These are phyloP conservation scores for Rhodotorula glutinis DNA, from an alignment of 1,284 basidiomycete species.

Conservation along the genomic window DNA sequence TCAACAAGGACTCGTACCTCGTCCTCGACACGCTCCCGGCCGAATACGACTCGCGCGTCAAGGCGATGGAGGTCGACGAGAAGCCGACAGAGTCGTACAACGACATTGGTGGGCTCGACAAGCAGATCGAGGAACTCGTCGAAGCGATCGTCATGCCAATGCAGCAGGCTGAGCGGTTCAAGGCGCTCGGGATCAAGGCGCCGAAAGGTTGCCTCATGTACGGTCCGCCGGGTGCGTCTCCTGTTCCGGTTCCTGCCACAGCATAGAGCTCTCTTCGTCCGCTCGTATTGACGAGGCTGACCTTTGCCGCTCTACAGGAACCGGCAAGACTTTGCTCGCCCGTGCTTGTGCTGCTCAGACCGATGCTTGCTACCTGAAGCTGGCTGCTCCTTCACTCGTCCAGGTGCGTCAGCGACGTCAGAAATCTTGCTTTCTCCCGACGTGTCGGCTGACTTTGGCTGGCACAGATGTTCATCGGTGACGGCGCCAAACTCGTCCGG, in stretches of 20 bases:
- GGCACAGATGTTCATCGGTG: conserved; percentile 70
- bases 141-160: conserved; percentile 77
- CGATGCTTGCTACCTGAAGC: conserved; percentile 75
- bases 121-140: conserved; percentile 76
- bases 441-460: no score
- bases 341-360: conserved; percentile 75
- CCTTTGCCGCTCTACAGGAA: conserved; percentile 54
- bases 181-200: conserved; percentile 72
- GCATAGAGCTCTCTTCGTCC: no score
- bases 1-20: conserved; percentile 99
- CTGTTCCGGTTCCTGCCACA: background rate
- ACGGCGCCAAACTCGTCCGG: conserved; percentile 94
- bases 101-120: conserved; percentile 74
- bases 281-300: no score
- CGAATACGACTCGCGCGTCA: conserved; percentile 74
- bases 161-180: conserved; percentile 78
- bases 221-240: conserved; percentile 64
- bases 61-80: conserved; percentile 91
- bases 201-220: conserved; percentile 78
- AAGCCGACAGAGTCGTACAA: conserved; percentile 73
- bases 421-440: background rate
- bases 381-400: conserved; percentile 71
- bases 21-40: conserved; percentile 81
- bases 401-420: conserved; percentile 50
- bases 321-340: conserved; percentile 73